These are phyloP conservation scores for Pterocarpus macrocarpus DNA, from an alignment of 306 rosid species.

Conservation along the genomic window DNA sequence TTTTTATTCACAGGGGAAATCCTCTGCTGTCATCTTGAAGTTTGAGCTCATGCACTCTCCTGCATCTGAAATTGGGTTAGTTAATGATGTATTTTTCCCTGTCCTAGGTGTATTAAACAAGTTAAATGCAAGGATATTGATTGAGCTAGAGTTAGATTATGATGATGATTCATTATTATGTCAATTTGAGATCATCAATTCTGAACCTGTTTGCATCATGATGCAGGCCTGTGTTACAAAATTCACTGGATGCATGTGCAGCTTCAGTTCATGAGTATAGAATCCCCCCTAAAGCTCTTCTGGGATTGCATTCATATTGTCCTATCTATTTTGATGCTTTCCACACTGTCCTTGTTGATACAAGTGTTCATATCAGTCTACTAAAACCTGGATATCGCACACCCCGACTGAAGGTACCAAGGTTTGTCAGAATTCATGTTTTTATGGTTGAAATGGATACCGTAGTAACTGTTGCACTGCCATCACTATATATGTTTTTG, in stretches of 20 bases:
- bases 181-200: constrained; percentile 29
- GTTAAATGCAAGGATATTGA: constrained; percentile 21
- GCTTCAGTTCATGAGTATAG: constrained; percentile 86
- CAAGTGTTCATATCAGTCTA: constrained; percentile 78
- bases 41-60: constrained; percentile 88
- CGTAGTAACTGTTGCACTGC: constrained; percentile 29
- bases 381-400: constrained; percentile 61
- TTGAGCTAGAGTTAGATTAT: constrained; percentile 37
- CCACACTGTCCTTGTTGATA: constrained; percentile 86
- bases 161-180: constrained; percentile 1
- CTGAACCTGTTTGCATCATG: constrained; percentile 43
- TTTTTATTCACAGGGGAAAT: constrained; percentile 61
- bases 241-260: constrained; percentile 61
- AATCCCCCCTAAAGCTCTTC: constrained; percentile 86
- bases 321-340: constrained; percentile 86
- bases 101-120: background rate
- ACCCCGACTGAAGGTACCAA: constrained; percentile 64
- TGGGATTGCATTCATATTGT: constrained; percentile 87
- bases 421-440: constrained; percentile 68
- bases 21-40: constrained; percentile 80
- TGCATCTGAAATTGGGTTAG: constrained; percentile 68
- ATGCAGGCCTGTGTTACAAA: constrained; percentile 68
- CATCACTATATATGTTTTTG: constrained; percentile 8
- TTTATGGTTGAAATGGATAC: constrained; percentile 35
- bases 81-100: constrained; percentile 28